Conservation (phyloP, 495 filamentous ascomycete species). For the Sporormia fimetaria region DNA sequence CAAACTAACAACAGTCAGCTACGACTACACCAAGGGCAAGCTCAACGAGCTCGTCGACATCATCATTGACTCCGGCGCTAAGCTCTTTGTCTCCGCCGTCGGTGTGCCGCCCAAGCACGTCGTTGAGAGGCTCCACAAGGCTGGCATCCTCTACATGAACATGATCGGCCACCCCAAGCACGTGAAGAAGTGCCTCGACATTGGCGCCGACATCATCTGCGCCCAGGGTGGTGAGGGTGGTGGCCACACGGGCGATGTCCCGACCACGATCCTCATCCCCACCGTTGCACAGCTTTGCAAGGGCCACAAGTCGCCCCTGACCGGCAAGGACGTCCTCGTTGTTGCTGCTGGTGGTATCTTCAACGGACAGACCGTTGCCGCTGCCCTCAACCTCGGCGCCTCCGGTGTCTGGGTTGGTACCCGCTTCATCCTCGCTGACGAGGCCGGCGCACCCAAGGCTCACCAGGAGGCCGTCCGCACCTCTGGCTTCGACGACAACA, state of each 20-base stretch:
- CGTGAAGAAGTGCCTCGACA: conserved; percentile 81
- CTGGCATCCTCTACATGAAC: conserved; percentile 95
- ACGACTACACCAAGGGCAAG: conserved; percentile 99
- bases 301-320: conserved; percentile 75
- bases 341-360: conserved; percentile 89
- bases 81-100: conserved; percentile 92
- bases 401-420: conserved; percentile 93
- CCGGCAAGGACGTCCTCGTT: conserved; percentile 75
- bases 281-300: conserved; percentile 74
- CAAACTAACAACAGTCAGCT: conserved; percentile 43
- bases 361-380: conserved; percentile 84
- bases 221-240: conserved; percentile 88
- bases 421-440: conserved; percentile 83
- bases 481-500: conserved; percentile 82
- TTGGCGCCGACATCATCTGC: conserved; percentile 84
- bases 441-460: conserved; percentile 84
- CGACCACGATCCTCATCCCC: conserved; percentile 79
- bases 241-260: conserved; percentile 84
- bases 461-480: conserved; percentile 97
- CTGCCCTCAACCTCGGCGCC: conserved; percentile 85
- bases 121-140: conserved; percentile 77
- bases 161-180: conserved; percentile 99
- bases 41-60: conserved; percentile 82
- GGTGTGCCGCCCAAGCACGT: conserved; percentile 82
- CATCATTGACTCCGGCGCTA: conserved; percentile 80